Evolutionary conservation across 345 rosid genomes (phyloP), one percentile per base, ranked within the genome.

Genomic region (Populus tremula): DNA sequence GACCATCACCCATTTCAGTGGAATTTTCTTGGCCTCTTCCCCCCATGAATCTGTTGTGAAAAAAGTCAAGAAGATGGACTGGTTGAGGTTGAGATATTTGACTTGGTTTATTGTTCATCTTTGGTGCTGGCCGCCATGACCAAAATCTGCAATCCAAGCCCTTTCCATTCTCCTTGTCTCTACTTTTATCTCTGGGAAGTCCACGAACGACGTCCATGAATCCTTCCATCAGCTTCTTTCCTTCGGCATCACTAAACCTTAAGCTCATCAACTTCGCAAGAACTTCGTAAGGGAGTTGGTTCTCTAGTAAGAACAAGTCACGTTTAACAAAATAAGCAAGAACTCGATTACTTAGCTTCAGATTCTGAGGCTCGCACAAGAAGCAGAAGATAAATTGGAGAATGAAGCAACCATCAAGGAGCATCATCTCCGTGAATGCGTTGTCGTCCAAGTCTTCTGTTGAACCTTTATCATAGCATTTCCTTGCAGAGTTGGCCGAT

Each of bases 231-330:
- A 18, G 27, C 23, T 33, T 1, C 66, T 17, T 13, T 14, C 9
- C 5, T 1, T 53, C 31, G 31, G 29, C 29, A 29, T 29, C 8
- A 38, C 7, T 1, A 35, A 6, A 12, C 33, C 23, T 5, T 2
- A 45, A 14, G 18, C 13, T 25, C n/a, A 49, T 45, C 66, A 82
- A 25, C n/a, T 23, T 14, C n/a, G 67, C 21, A 2, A 84, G 77
- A 21, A 85, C 33, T 0, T 6, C 11, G 16, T 33, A 85, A 29
- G 86, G 88, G n/a, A 80, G 29, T 39, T 85, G 81, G 18, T 82
- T 83, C 62, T 85, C 85, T 0, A 82, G 71, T 77, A 82, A 71
- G 56, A 85, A 69, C 67, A 85, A 20, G 45, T 85, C 87, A 16
- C 50, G 63, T 21, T 2, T 54, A 0, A 33, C 35, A 5, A 47